Conservation (phyloP, 2,329 filamentous ascomycete genomes). For the Talaromyces amestolkiae region DNA sequence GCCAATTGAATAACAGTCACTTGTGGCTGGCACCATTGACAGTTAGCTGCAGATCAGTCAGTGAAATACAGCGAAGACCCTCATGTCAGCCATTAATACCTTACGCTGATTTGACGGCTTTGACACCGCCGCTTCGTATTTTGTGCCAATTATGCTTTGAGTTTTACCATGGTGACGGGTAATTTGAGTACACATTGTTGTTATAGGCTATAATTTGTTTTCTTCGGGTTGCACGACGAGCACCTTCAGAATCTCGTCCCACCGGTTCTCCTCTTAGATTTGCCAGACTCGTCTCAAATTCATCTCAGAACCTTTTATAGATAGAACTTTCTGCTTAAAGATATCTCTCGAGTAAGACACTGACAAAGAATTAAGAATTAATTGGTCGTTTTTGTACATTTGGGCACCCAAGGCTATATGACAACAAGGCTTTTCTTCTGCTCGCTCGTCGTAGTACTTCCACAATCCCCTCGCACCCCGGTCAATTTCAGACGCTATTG, state of each 20-base stretch:
- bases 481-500: not conserved
- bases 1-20: not conserved
- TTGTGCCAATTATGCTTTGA: not conserved
- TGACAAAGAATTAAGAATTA: no score
- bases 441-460: not conserved
- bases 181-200: not conserved
- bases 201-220: not conserved
- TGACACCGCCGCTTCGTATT: conserved; percentile 13
- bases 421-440: not conserved
- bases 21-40: conserved; percentile 7
- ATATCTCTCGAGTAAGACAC: no score
- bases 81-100: not conserved
- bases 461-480: not conserved
- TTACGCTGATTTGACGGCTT: conserved; percentile 12
- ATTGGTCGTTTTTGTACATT: no score
- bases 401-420: not conserved
- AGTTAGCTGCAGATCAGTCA: conserved; percentile 9
- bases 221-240: conserved; percentile 1
- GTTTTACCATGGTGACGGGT: not conserved
- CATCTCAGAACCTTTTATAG: no score
- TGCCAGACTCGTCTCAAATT: not conserved
- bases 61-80: not conserved
- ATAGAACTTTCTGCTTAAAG: not conserved
- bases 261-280: not conserved
- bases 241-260: not conserved